Evolutionary conservation across 2,329 filamentous ascomycete genomes (phyloP).

Genomic region (Arthrobotrys sinensis): DNA sequence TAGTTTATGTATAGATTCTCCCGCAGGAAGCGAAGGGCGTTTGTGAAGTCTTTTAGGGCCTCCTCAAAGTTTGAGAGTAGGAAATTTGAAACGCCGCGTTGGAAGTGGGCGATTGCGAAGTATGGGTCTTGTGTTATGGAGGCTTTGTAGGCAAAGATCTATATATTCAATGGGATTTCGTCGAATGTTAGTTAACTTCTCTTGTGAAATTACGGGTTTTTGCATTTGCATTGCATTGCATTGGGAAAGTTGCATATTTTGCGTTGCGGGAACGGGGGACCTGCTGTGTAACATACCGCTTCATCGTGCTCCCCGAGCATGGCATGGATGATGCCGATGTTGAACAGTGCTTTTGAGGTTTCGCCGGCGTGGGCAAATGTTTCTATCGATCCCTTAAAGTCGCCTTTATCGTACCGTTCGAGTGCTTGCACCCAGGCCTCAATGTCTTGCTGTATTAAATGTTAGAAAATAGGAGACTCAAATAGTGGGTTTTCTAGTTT

Average conservation of each 20-base stretch:
- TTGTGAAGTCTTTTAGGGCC: constrained; percentile 97
- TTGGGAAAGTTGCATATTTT: constrained; percentile 31
- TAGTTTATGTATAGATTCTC: constrained; percentile 99
- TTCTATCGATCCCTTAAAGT: constrained; percentile 89
- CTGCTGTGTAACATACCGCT: constrained; percentile 77
- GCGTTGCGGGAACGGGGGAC: constrained; percentile 29
- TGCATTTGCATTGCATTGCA: neutral
- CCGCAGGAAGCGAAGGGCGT: constrained; percentile 91
- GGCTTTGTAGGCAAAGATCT: constrained; percentile 74
- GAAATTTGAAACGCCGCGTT: constrained; percentile 98
- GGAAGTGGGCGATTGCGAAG: constrained; percentile 96
- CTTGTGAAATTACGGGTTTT: neutral
- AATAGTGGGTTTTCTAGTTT: neutral
- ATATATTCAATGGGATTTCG: neutral
- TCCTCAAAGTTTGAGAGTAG: constrained; percentile 97
- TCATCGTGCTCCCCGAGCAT: constrained; percentile 97
- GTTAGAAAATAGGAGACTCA: neutral
- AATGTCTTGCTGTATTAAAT: constrained; percentile 68
- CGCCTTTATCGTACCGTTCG: constrained; percentile 93
- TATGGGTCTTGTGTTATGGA: constrained; percentile 93
- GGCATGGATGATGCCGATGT: constrained; percentile 97
- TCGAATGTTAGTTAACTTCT: constrained; percentile 3
- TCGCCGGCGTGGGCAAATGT: constrained; percentile 90
- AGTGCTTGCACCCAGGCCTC: constrained; percentile 97
- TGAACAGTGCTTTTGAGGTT: constrained; percentile 98